Base-by-base conservation (phyloP, 768 basidiomycete species). In the Gelatoporia subvermispora region DNA sequence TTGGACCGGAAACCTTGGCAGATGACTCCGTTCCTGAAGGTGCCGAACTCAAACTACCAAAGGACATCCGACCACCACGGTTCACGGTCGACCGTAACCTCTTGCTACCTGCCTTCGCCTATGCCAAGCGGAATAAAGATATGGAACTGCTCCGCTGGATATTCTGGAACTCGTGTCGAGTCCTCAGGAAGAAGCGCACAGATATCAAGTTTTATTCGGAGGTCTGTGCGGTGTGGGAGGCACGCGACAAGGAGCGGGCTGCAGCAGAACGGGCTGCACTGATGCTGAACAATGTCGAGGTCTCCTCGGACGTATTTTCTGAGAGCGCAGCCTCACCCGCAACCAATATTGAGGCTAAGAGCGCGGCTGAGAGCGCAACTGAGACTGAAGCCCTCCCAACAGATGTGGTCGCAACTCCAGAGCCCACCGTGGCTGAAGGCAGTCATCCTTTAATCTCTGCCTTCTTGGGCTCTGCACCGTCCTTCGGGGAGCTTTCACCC, bases 111-210 rank as follows among this genome's bases (percentile, higher is more conserved):
- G 75, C 81, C 3, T 70, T 81, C 36, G 81, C 81, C 4, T 61
- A 75, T 35, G 75, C 77, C 28, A 86, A 85, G 54, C 72, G 77
- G 38, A 64, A 75, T 51, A 85, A 81, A 62, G 72, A 82, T 37
- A 50, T 78, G n/a, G 68, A 70, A 34, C 61, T 88, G 45, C 72
- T 87, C 70, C 70, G 75, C 23, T 89, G 85, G 77, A 63, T 85
- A 28, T 61, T 65, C 16, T 65, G 65, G 20, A 79, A 77, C 60
- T 55, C 79, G 11, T 70, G 70, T 17, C 62, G 56, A 36, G 67
- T 78, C 13, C 59, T 84, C 31, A 64, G 65, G 50, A 69, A 68
- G 56, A 86, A 85, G 65, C 70, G 67, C 49, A 59, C 56, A 5
- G 74, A 80, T 48, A 56, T 83, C 17, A 47, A 53, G 4, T 77